phyloP scores from a whole-genome alignment of 176 grass and related monocot genomes.

The Avena atlantica region DNA sequence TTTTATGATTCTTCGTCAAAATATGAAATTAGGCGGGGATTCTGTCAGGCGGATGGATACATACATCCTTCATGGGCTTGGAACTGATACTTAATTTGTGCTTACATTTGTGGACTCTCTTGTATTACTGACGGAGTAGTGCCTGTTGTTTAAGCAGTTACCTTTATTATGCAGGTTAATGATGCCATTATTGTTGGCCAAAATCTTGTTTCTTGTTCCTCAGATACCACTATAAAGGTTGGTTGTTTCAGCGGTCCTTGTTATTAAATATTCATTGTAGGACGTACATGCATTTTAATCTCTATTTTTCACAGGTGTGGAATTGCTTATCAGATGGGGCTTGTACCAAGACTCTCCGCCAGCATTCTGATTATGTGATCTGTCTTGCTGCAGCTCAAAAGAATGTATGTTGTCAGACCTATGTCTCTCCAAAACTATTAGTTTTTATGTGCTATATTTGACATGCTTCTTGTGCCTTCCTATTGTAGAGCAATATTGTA shows the following conservation, averaged over 20 bases:
- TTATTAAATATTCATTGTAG: constrained; percentile 26
- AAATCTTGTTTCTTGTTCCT: constrained; percentile 97
- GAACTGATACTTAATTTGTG: constrained; percentile 15
- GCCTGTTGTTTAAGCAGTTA: constrained; percentile 20
- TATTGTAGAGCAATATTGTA: constrained; percentile 82
- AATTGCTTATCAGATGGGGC: constrained; percentile 83
- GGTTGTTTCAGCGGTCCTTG: constrained; percentile 29
- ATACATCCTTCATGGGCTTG: constrained; percentile 5
- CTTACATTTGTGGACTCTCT: constrained; percentile 25
- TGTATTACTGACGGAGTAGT: neutral
- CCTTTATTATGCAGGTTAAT: constrained; percentile 74
- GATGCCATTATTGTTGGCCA: constrained; percentile 86
- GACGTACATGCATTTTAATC: constrained; percentile 9
- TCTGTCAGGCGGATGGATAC: constrained; percentile 16
- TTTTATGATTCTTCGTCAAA: neutral
- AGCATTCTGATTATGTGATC: constrained; percentile 96
- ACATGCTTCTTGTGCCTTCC: constrained; percentile 37
- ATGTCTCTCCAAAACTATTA: constrained; percentile 20
- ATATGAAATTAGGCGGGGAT: neutral
- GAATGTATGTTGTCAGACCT: constrained; percentile 63
- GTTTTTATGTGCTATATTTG: constrained; percentile 24
- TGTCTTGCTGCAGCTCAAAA: constrained; percentile 88
- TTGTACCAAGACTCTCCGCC: constrained; percentile 83
- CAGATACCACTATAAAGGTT: constrained; percentile 97
- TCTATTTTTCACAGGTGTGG: constrained; percentile 67